Base-by-base conservation (phyloP, 164 flowering plant species). In the Macadamia tetraphylla region DNA sequence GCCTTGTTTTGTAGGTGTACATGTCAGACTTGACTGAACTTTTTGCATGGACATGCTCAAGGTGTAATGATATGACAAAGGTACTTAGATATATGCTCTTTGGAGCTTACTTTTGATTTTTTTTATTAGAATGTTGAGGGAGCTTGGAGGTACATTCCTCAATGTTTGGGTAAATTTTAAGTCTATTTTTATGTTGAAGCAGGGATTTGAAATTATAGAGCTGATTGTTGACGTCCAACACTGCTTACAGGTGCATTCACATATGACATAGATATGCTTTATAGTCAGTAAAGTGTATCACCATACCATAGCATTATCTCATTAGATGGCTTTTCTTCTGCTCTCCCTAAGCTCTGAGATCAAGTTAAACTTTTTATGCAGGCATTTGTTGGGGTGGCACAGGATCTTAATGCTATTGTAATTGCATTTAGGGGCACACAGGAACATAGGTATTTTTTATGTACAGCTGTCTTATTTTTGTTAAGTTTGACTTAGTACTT, bases 371-470 rank as follows among this genome's bases (percentile, higher is more conserved):
- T 35, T 29, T 48, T 43, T 55, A 30, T 82, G 52, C 82, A 95
- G 98, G 92, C 87, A 73, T 95, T 78, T 89, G 97, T 95, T 73
- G 99, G 99, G 57, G 87, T 92, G 48, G 90, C 96, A 44, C 62
- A 77, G 67, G 87, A 91, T 83, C 88, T 87, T 53, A 85, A 91
- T 78, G 87, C 99, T 43, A 75, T 86, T 66, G 80, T 95, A 30
- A 87, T 95, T 81, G 98, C 99, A 35, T 92, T 95, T 72, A 81
- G 99, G 71, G 99, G 99, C 65, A 95, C 98, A 70, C 94, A 95
- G 48, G 99, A 90, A 70, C 78, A 80, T 81, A 95, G 98, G 99
- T 88, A 79, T 68, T 35, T 35, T 35, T 35, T 2, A 35, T 35
- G 40, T 35, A 0, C 5, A 35, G 5, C 40, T 35, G 40, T 2